Base-by-base conservation (phyloP, 1,284 basidiomycete genomes). In the Porphyrellus sp. region DNA sequence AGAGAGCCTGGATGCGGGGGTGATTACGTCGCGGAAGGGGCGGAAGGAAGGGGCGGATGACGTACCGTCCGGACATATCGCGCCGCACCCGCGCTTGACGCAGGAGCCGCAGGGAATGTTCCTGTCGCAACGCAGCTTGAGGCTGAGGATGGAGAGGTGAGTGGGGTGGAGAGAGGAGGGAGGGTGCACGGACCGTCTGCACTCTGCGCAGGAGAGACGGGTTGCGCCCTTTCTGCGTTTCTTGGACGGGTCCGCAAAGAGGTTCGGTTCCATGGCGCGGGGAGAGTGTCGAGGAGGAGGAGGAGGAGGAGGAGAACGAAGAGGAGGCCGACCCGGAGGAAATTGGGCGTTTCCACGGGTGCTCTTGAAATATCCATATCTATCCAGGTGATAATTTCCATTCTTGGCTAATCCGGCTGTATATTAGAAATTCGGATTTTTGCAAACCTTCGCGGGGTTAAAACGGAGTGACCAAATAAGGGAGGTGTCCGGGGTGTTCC, bases 111-210 rank as follows among this genome's bases (percentile, higher is more conserved):
- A 72, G 30, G 70, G 70, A 52, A 71, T 18, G 7, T 67, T 76
- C 60, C 87, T 79, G 74, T 90, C 88, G 67, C 87, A 90, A 16
- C 85, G 78, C 53, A 90, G 71, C 69, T 90, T 90, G 49, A 90
- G 70, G 61, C 86, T 87, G 18, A 8, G 37, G 44, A 3, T 28
- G 1, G 16, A 23, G 23, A 31, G 21, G 34, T 35, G 51, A 42
- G 50, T 1, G 31, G 4, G 16, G 13, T 4, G 15, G 31, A 11
- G 23, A 5, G 16, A 21, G 18, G 3, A 1, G 6, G 37, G 8
- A 5, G 0, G 13, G 2, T 11, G 0, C 31, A 55, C 53, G 5
- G 38, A 81, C 84, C 87, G 78, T 68, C 86, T 77, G 64, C 86
- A 89, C 59, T 89, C 87, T 21, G 86, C 86, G 62, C 86, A 89